Percentiles rank a stretch among this genome's conserved stretches.
Conservation (phyloP, 2,329 filamentous ascomycete species). For the Thielaviopsis populi region DNA sequence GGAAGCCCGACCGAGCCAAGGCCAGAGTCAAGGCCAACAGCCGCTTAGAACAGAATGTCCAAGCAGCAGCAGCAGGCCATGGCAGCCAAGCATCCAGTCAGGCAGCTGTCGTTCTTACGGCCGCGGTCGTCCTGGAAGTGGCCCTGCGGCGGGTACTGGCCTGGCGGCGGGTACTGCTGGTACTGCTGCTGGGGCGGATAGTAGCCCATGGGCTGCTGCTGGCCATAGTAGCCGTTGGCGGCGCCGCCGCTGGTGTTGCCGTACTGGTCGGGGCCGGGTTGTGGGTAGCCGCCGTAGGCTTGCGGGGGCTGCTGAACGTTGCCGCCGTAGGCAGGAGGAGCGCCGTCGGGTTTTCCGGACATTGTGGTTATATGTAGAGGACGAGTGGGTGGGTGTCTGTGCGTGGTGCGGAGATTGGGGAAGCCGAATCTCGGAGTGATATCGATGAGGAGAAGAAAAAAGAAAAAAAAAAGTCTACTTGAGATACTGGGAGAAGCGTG, state of each 20-base stretch:
- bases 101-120: constrained; percentile 23
- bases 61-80: constrained; percentile 45
- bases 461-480: no score
- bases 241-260: neutral
- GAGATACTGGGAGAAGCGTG: no score
- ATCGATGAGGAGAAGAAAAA: neutral
- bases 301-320: constrained; percentile 28
- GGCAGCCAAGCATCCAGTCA: constrained; percentile 35
- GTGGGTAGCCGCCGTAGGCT: constrained; percentile 31
- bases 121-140: constrained; percentile 24
- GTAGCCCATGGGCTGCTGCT: constrained; percentile 20
- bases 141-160: constrained; percentile 25
- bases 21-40: neutral
- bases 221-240: constrained; percentile 7
- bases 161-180: constrained; percentile 20
- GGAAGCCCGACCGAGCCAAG: no score
- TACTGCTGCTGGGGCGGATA: constrained; percentile 26
- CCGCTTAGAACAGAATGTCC: constrained; percentile 37
- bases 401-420: neutral
- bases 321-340: constrained; percentile 35
- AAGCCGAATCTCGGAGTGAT: neutral
- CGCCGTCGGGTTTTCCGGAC: constrained; percentile 15
- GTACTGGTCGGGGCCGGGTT: constrained; percentile 19
- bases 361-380: neutral
- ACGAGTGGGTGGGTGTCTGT: neutral